Evolutionary conservation across 2,329 filamentous ascomycete genomes (phyloP), one percentile per base, ranked within the genome.

Genomic region (Clarireedia paspali): DNA sequence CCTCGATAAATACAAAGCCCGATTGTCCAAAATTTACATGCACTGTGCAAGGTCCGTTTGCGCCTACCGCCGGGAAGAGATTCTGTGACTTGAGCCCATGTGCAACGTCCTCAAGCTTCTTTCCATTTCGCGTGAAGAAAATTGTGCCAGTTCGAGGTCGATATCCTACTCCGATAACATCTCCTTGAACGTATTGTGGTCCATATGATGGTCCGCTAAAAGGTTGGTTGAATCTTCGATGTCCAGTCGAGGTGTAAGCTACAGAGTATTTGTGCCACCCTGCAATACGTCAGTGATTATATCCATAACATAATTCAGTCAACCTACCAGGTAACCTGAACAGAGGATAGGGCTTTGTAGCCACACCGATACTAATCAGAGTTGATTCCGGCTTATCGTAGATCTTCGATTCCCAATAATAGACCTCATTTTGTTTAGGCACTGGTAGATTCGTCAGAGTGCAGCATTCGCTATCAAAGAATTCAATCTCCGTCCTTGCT

Each of bases 341-440:
- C 48, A 97, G 75, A 17, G 94, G 94, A 71, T 99, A 99, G 6
- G 94, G 94, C 70, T 99, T 99, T 20, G 94, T 99, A 47, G 89
- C 88, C 78, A 99, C 88, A 63, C 94, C 94, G 64, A 99, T 91
- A 68, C 88, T 91, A 60, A 99, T 80, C 62, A 90, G 75, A 0
- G 90, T 95, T 57, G 76, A 83, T 61, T 97, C 94, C 4, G 94
- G 91, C 74, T 97, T 97, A 60, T 99, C 94, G 73, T 95, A 99
- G 53, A 99, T 87, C 77, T 99, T 99, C 55, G 91, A 89, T 72
- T 99, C 94, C 94, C 94, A 99, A 73, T 99, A 99, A 72, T 99
- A 99, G 10, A 97, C 92, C 68, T 99, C 94, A 68, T 99, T 99
- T 70, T 99, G 94, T 69, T 99, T 99, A 14, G 94, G 94, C 6